These are phyloP conservation scores for Xenosphaeropsis pyriputrescens DNA, from an alignment of 2,329 filamentous ascomycete species.

Conservation along the genomic window DNA sequence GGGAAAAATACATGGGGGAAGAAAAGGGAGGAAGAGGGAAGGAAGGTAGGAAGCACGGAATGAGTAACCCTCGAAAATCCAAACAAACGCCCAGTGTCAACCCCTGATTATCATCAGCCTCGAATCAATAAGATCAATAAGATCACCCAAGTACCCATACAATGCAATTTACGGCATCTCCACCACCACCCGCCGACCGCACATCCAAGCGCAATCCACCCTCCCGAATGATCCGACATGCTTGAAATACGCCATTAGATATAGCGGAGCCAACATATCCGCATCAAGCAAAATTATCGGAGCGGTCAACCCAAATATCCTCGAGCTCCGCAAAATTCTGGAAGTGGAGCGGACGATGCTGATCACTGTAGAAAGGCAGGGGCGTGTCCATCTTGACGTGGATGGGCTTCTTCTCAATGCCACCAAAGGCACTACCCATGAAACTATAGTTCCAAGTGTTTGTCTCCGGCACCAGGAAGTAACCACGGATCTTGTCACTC, in stretches of 20 bases:
- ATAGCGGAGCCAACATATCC: background rate
- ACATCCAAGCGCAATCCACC: too few relatives aligned
- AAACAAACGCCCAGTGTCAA: too few relatives aligned
- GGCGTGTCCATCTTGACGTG: slow-evolving; percentile 93
- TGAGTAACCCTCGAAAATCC: too few relatives aligned
- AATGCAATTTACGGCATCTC: too few relatives aligned
- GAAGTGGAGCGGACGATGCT: slow-evolving; percentile 90
- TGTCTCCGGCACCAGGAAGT: slow-evolving; percentile 88
- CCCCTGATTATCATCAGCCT: too few relatives aligned
- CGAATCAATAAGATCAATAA: too few relatives aligned
- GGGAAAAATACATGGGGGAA: too few relatives aligned
- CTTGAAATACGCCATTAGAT: background rate
- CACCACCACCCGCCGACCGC: too few relatives aligned
- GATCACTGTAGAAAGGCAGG: slow-evolving; percentile 75
- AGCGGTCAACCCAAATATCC: slow-evolving; percentile 88
- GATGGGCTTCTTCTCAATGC: slow-evolving; percentile 79
- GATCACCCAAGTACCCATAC: too few relatives aligned
- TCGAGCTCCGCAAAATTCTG: slow-evolving; percentile 95
- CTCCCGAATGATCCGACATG: background rate
- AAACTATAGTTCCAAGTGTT: slow-evolving; percentile 97
- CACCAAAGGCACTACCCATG: slow-evolving; percentile 79
- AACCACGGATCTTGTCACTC: slow-evolving; percentile 85
- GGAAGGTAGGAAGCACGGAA: too few relatives aligned
- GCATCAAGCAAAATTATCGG: slow-evolving; percentile 77
- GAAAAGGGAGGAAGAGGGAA: too few relatives aligned